A percentile compares a stretch with the other conserved stretches of the same genome.
phyloP scores from a whole-genome alignment of 257 asterid genomes.

The Solanum habrochaites region DNA sequence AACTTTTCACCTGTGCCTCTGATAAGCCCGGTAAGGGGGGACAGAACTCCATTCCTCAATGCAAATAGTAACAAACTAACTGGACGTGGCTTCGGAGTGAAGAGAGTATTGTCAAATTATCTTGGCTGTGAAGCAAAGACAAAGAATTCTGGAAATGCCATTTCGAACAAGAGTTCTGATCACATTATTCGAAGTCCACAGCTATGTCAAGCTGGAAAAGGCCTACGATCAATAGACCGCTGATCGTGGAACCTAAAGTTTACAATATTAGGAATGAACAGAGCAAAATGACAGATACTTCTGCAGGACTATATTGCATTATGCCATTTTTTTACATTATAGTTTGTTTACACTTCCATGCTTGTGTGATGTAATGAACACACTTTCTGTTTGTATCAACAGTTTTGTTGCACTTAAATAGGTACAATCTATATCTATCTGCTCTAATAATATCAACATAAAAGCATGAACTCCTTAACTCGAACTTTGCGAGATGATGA shows the following conservation, averaged over 20 bases:
- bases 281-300: not conserved
- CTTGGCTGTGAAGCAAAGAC: constrained; percentile 51
- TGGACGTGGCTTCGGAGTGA: constrained; percentile 72
- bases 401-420: not conserved
- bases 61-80: constrained; percentile 31
- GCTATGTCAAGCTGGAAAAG: constrained; percentile 10
- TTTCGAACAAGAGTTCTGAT: constrained; percentile 20
- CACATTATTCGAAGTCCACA: not conserved
- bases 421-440: not conserved
- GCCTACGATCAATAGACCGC: not conserved
- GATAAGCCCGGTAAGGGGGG: constrained; percentile 52
- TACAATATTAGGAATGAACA: not conserved
- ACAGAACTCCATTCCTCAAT: constrained; percentile 36
- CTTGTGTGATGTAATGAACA: not conserved
- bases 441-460: too few species aligned
- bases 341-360: not conserved
- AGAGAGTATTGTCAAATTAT: constrained; percentile 56
- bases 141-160: constrained; percentile 25
- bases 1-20: constrained; percentile 45
- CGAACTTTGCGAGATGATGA: not conserved
- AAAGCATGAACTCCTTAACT: not conserved
- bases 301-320: not conserved
- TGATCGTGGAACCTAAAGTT: not conserved
- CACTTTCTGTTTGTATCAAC: not conserved
- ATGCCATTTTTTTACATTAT: not conserved